These are phyloP conservation scores for Fraxinus albicans DNA, from an alignment of 305 asterid genomes.

Conservation along the genomic window DNA sequence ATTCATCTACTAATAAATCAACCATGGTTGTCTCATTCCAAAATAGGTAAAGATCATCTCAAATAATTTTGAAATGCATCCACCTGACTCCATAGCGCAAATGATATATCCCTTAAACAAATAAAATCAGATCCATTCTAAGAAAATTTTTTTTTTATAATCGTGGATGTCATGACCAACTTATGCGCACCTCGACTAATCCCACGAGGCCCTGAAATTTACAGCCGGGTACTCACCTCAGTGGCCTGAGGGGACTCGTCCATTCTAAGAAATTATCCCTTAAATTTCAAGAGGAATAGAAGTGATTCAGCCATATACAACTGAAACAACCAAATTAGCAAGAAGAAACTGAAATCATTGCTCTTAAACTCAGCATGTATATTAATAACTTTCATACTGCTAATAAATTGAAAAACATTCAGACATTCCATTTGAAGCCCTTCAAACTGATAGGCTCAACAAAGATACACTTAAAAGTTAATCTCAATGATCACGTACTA, in stretches of 20 bases:
- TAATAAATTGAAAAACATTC: neutral
- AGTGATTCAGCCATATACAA: neutral
- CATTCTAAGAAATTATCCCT: neutral
- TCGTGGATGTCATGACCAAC: too few species aligned
- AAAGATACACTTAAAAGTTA: slow-evolving; percentile 7
- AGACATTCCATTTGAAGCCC: slow-evolving; percentile 9
- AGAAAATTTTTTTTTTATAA: too few species aligned
- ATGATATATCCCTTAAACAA: neutral
- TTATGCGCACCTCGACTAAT: too few species aligned
- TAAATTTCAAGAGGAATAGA: neutral
- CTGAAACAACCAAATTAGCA: neutral
- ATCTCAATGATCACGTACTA: neutral
- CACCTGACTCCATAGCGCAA: neutral
- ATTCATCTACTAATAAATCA: neutral
- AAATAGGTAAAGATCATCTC: neutral
- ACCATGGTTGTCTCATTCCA: neutral
- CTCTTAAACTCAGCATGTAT: neutral
- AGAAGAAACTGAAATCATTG: slow-evolving; percentile 1
- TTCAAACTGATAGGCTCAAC: slow-evolving; percentile 9
- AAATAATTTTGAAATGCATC: neutral
- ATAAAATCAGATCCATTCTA: neutral
- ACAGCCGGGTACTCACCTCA: too few species aligned
- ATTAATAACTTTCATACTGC: slow-evolving; percentile 6
- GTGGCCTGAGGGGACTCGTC: too few species aligned
- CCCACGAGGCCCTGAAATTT: too few species aligned